A percentile compares a stretch with the other conserved stretches of the same genome.
Conservation (phyloP, 768 basidiomycete species). For the Phylloporus scabripes region DNA sequence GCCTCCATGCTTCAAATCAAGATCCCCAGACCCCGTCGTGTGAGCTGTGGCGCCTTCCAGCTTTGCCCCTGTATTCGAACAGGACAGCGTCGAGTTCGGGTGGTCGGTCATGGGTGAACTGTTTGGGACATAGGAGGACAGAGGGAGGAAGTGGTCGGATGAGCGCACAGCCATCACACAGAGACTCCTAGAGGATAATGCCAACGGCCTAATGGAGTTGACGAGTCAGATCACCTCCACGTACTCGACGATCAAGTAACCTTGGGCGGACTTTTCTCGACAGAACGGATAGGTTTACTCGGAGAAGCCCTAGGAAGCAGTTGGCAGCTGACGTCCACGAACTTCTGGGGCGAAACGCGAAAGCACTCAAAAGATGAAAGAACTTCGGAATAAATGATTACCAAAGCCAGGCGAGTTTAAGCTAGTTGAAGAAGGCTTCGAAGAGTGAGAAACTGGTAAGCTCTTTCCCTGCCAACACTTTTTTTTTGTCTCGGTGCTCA, state of each 20-base stretch:
- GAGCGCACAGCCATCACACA: conserved; percentile 10
- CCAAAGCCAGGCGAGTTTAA: conserved; percentile 40
- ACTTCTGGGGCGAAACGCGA: conserved; percentile 59
- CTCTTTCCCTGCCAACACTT: conserved; percentile 10
- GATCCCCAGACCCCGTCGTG: conserved; percentile 45
- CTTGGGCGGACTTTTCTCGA: conserved; percentile 51
- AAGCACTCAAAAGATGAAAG: conserved; percentile 57
- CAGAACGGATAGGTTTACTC: conserved; percentile 50
- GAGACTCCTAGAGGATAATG: not conserved
- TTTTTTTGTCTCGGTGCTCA: conserved; percentile 6
- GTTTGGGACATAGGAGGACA: conserved; percentile 46
- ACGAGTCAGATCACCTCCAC: conserved; percentile 3
- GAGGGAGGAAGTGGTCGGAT: conserved; percentile 29
- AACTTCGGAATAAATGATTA: conserved; percentile 57
- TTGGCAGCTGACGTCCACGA: conserved; percentile 66
- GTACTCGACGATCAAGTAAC: conserved; percentile 34
- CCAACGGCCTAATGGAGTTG: conserved; percentile 9
- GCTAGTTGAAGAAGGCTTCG: conserved; percentile 59
- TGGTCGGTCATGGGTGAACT: conserved; percentile 55
- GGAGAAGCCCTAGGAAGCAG: conserved; percentile 55
- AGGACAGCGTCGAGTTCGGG: conserved; percentile 70
- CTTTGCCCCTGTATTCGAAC: conserved; percentile 77
- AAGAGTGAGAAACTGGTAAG: conserved; percentile 82
- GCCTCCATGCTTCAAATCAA: conserved; percentile 36
- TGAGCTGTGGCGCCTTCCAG: conserved; percentile 63